phyloP scores from a whole-genome alignment of 208 protist species.

The Endotrypanum monterogeii region DNA sequence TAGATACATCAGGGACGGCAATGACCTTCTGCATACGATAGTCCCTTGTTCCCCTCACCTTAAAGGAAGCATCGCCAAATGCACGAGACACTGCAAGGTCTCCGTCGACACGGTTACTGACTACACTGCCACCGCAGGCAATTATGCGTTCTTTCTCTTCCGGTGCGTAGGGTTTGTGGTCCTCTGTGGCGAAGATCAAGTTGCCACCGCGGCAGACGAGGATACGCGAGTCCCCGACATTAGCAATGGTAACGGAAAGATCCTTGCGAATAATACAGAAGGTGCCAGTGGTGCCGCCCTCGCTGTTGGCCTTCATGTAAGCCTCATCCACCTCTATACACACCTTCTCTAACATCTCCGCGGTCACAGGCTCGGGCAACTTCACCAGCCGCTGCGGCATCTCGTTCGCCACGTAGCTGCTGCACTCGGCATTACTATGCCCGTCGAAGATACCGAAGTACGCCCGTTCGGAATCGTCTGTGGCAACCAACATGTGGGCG shows the following conservation, averaged over 20 bases:
- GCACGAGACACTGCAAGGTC: slow-evolving; percentile 93
- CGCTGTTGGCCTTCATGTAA: slow-evolving; percentile 59
- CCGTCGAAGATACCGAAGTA: slow-evolving; percentile 93
- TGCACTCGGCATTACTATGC: slow-evolving; percentile 85
- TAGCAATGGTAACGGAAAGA: slow-evolving; percentile 67
- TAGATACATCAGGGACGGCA: slow-evolving; percentile 80
- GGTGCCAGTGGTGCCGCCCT: slow-evolving; percentile 83
- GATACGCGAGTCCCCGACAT: slow-evolving; percentile 92
- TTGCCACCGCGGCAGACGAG: slow-evolving; percentile 68
- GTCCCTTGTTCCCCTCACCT: slow-evolving; percentile 57
- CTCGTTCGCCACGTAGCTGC: slow-evolving; percentile 68
- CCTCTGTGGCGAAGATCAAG: slow-evolving; percentile 76
- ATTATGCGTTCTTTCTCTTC: slow-evolving; percentile 85
- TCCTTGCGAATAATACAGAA: slow-evolving; percentile 73
- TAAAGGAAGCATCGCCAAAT: slow-evolving; percentile 94
- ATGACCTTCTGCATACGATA: slow-evolving; percentile 89
- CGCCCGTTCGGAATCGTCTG: slow-evolving; percentile 26
- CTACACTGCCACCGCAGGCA: slow-evolving; percentile 85
- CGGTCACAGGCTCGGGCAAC: slow-evolving; percentile 53
- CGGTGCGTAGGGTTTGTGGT: slow-evolving; percentile 90
- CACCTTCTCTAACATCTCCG: slow-evolving; percentile 67
- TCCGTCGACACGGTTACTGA: slow-evolving; percentile 90
- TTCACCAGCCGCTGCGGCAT: slow-evolving; percentile 56
- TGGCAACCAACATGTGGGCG: slow-evolving; percentile 70
- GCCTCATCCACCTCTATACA: slow-evolving; percentile 76